Conservation (phyloP, 805 yeast species). For the Wickerhamiella sorbophila region DNA sequence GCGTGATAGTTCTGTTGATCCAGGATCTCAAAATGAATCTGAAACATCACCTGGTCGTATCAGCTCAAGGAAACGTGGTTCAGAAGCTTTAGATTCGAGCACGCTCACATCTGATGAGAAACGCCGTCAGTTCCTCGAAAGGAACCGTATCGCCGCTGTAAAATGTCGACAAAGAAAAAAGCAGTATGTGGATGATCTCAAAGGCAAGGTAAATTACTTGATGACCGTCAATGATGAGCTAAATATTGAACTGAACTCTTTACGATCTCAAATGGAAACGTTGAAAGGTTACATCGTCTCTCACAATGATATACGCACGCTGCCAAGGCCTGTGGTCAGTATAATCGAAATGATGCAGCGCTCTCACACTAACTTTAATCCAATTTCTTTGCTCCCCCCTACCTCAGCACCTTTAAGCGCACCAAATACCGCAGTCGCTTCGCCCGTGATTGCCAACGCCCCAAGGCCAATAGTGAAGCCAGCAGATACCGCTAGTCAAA, state of each 20-base stretch:
- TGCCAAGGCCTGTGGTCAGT: constrained; percentile 12
- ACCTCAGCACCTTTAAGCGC: no score
- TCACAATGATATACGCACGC: constrained; percentile 9
- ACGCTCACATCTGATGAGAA: constrained; percentile 57
- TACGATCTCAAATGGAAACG: constrained; percentile 25
- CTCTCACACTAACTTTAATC: no score
- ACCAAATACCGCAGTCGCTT: no score
- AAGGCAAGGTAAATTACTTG: constrained; percentile 58
- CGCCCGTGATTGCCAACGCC: no score
- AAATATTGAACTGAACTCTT: constrained; percentile 6
- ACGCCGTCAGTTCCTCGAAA: constrained; percentile 62
- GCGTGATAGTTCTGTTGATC: background rate
- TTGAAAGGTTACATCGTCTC: constrained; percentile 8
- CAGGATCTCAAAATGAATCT: background rate
- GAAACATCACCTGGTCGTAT: background rate
- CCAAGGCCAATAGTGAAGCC: no score
- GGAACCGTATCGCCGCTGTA: constrained; percentile 90
- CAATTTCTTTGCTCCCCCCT: no score
- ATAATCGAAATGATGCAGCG: constrained; percentile 6
- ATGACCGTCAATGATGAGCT: constrained; percentile 56
- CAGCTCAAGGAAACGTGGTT: background rate
- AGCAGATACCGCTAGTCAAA: no score
- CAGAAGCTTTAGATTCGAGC: background rate
- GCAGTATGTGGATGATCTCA: constrained; percentile 71
- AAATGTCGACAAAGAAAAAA: constrained; percentile 92